phyloP scores from a whole-genome alignment of 2,329 filamentous ascomycete genomes.

The Plenodomus tracheiphilus region DNA sequence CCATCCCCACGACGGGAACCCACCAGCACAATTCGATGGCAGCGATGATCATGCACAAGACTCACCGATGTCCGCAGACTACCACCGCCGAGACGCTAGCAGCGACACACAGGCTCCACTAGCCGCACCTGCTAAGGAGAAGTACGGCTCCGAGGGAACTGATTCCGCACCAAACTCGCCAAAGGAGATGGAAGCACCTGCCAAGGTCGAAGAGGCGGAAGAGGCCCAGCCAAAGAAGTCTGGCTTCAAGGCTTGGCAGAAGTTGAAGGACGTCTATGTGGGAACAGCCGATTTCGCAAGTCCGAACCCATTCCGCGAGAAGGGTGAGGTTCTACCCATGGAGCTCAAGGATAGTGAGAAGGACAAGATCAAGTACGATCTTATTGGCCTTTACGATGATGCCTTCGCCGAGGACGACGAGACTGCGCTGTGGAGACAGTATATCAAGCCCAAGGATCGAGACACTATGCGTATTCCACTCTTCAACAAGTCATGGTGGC shows the following conservation, averaged over 20 bases:
- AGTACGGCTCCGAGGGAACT: constrained; percentile 24
- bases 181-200: constrained; percentile 4
- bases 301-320: constrained; percentile 47
- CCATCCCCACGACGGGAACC: constrained; percentile 15
- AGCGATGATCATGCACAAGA: constrained; percentile 20
- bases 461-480: constrained; percentile 78
- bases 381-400: constrained; percentile 36
- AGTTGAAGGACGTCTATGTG: constrained; percentile 27
- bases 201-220: constrained; percentile 19
- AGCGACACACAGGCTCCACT: constrained; percentile 39
- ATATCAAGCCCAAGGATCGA: constrained; percentile 77
- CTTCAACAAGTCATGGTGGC: constrained; percentile 65
- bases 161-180: constrained; percentile 29
- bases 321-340: constrained; percentile 45
- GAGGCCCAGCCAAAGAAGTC: constrained; percentile 23
- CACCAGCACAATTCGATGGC: constrained; percentile 22
- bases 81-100: constrained; percentile 29
- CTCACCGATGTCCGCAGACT: constrained; percentile 36
- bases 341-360: constrained; percentile 29
- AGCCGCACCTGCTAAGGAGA: constrained; percentile 27
- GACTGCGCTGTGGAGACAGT: constrained; percentile 73
- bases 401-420: constrained; percentile 35
- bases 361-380: constrained; percentile 36
- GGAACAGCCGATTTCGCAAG: constrained; percentile 44
- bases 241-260: constrained; percentile 24